Evolutionary conservation across 768 basidiomycete genomes (phyloP).

Genomic region (Termitomyces sp.): DNA sequence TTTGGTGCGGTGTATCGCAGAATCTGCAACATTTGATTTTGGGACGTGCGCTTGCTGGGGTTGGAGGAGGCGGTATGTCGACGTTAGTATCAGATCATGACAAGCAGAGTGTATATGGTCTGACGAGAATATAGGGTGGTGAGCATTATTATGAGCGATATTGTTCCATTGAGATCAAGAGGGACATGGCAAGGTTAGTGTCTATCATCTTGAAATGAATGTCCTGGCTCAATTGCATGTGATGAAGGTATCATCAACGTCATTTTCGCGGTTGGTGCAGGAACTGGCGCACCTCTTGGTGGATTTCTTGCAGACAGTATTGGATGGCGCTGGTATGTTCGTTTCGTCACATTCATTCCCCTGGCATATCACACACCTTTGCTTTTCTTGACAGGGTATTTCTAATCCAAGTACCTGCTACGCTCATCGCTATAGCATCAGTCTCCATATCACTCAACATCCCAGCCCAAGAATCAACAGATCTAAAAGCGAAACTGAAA

Average conservation of each 20-base stretch:
- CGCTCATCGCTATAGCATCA: slow-evolving; percentile 44
- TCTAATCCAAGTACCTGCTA: slow-evolving; percentile 53
- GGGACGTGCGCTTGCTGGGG: slow-evolving; percentile 50
- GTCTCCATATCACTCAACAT: slow-evolving; percentile 49
- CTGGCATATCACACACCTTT: neutral
- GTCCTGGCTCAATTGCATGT: too few species aligned
- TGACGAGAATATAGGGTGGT: slow-evolving; percentile 36
- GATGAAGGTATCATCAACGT: slow-evolving; percentile 50
- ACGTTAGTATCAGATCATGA: slow-evolving; percentile 36
- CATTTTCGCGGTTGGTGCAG: slow-evolving; percentile 51
- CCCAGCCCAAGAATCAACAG: slow-evolving; percentile 33
- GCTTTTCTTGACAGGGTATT: slow-evolving; percentile 38
- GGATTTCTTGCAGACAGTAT: slow-evolving; percentile 57
- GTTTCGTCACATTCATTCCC: neutral
- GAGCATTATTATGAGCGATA: slow-evolving; percentile 61
- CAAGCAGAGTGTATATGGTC: neutral
- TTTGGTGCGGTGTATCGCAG: slow-evolving; percentile 50
- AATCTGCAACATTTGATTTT: slow-evolving; percentile 50
- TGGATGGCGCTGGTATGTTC: slow-evolving; percentile 57
- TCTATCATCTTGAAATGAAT: neutral
- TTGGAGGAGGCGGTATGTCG: slow-evolving; percentile 59
- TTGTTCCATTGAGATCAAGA: slow-evolving; percentile 53
- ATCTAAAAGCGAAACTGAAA: slow-evolving; percentile 47
- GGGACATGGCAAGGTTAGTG: slow-evolving; percentile 66
- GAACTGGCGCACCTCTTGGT: slow-evolving; percentile 56